Conservation (phyloP, 2,329 filamentous ascomycete genomes). For the Botrytis galanthina region DNA sequence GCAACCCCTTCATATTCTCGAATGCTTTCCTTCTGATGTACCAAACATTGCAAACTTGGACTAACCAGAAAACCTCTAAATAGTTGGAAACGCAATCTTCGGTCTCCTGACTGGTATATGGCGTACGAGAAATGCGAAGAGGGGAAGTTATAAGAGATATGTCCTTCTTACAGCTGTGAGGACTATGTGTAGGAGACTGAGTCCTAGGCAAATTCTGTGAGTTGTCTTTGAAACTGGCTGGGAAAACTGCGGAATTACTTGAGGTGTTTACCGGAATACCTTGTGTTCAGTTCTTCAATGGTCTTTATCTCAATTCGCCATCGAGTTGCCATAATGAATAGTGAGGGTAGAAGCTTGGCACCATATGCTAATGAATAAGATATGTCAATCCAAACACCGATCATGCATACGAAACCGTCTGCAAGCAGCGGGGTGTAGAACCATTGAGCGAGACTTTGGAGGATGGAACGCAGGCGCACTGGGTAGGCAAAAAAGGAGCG, state of each 20-base stretch:
- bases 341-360: neutral
- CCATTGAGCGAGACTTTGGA: constrained; percentile 32
- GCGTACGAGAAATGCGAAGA: constrained; percentile 22
- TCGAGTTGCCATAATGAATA: neutral
- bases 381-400: constrained; percentile 29
- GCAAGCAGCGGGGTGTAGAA: constrained; percentile 28
- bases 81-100: constrained; percentile 26
- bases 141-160: constrained; percentile 27
- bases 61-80: neutral
- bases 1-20: neutral
- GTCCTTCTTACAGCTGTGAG: constrained; percentile 28
- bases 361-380: constrained; percentile 21
- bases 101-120: constrained; percentile 28
- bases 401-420: constrained; percentile 29
- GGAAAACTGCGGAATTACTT: neutral
- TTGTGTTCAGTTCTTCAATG: neutral
- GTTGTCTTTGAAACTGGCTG: constrained; percentile 3
- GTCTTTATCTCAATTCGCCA: neutral
- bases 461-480: constrained; percentile 46
- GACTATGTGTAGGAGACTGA: constrained; percentile 23
- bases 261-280: neutral
- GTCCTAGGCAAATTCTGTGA: constrained; percentile 30
- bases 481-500: constrained; percentile 44
- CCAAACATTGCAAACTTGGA: neutral
- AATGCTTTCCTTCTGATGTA: neutral